Evolutionary conservation across 2,329 filamentous ascomycete genomes (phyloP).

Genomic region (Sporothrix globosa): DNA sequence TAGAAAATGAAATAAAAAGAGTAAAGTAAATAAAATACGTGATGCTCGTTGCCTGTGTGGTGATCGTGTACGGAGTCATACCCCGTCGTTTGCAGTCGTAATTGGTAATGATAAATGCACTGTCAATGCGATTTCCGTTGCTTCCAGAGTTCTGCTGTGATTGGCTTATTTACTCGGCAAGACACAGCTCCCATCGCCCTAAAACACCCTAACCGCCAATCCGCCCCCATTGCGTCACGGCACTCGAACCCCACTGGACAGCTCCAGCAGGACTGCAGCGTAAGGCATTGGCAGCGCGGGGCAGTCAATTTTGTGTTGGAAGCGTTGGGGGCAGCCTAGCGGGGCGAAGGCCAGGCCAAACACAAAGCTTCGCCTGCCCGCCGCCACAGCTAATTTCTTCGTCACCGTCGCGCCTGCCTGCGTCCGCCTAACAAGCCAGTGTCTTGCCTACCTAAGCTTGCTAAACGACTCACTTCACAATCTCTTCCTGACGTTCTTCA

Average conservation of each 20-base stretch:
- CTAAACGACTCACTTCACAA: neutral
- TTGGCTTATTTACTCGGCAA: neutral
- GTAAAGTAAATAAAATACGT: too few relatives aligned
- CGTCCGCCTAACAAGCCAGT: slow-evolving; percentile 27
- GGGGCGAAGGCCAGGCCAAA: neutral
- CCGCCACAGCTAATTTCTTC: slow-evolving; percentile 12
- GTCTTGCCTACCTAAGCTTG: neutral
- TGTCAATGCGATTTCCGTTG: too few relatives aligned
- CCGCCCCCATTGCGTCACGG: slow-evolving; percentile 11
- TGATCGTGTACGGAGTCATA: too few relatives aligned
- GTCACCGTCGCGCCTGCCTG: slow-evolving; percentile 33
- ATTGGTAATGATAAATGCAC: too few relatives aligned
- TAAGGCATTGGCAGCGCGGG: neutral
- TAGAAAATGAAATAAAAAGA: too few relatives aligned
- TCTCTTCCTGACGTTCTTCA: neutral
- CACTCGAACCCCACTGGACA: neutral
- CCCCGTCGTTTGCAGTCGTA: too few relatives aligned
- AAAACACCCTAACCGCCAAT: neutral
- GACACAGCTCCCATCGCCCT: neutral
- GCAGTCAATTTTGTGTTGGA: neutral
- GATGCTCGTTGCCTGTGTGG: too few relatives aligned
- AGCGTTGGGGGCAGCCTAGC: neutral
- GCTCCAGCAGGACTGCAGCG: neutral
- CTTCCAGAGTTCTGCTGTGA: neutral
- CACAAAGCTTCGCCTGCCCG: neutral